Conservation (phyloP, 441 rosid genomes). For the Eruca vesicaria region DNA sequence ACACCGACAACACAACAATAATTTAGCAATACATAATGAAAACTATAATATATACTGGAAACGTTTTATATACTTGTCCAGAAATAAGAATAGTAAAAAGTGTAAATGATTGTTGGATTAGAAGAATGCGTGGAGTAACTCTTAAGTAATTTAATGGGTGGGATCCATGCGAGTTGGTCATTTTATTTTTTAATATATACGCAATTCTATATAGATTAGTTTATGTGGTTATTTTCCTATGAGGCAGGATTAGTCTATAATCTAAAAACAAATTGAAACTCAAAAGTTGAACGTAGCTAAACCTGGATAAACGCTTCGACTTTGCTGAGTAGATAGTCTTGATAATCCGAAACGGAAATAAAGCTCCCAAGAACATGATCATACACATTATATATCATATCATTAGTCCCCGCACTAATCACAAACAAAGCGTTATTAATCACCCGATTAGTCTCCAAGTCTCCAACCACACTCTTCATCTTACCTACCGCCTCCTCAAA, state of each 20-base stretch:
- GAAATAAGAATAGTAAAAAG: not conserved
- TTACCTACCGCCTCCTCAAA: conserved; percentile 40
- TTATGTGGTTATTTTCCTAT: not conserved
- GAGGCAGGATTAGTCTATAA: not conserved
- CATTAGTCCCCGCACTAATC: conserved; percentile 60
- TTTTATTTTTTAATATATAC: not conserved
- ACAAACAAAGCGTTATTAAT: conserved; percentile 39
- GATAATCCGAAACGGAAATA: conserved; percentile 36
- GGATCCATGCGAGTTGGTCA: conserved; percentile 5
- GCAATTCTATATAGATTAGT: not conserved
- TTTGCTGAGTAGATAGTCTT: conserved; percentile 39
- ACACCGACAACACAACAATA: too few relatives aligned
- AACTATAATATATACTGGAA: not conserved
- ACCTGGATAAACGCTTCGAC: conserved; percentile 38
- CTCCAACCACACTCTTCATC: conserved; percentile 44
- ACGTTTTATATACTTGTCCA: not conserved
- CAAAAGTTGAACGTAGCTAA: not conserved
- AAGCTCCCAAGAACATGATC: conserved; percentile 27
- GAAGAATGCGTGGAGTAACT: not conserved
- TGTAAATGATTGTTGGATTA: not conserved
- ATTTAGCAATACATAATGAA: not conserved
- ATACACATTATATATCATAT: conserved; percentile 42
- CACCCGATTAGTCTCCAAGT: conserved; percentile 36
- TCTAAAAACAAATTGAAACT: not conserved
- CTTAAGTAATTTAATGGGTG: conserved; percentile 1